Percentiles rank a stretch among this genome's conserved stretches.
Conservation (phyloP, 2,329 filamentous ascomycete genomes). For the Apiospora pterosperma region DNA sequence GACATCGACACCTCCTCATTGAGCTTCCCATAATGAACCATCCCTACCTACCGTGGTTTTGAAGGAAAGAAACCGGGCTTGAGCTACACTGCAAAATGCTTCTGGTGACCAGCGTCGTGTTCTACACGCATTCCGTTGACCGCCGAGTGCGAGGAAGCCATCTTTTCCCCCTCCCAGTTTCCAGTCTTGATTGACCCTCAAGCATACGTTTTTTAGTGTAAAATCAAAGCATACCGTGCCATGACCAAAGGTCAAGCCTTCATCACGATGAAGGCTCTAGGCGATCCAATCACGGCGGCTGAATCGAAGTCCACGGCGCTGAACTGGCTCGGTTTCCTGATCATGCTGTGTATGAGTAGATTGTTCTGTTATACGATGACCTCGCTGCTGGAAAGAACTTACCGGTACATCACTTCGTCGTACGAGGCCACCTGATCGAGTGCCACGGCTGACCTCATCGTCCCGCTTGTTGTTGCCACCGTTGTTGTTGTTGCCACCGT, state of each 20-base stretch:
- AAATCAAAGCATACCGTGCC: not conserved
- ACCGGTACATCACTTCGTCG: too few species aligned
- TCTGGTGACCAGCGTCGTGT: not conserved
- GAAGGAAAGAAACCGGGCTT: not conserved
- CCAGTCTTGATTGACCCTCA: not conserved
- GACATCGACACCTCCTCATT: too few species aligned
- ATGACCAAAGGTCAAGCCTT: not conserved
- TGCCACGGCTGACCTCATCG: not conserved
- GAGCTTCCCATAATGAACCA: not conserved
- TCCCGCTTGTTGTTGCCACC: slow-evolving; percentile 13
- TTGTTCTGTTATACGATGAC: too few species aligned
- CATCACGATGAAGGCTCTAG: not conserved
- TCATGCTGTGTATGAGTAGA: too few species aligned
- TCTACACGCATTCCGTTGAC: not conserved
- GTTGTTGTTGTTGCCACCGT: slow-evolving; percentile 11
- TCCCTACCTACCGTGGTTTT: not conserved
- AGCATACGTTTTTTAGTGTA: not conserved
- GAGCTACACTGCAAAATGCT: not conserved
- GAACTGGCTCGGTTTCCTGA: not conserved
- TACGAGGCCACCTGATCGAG: not conserved
- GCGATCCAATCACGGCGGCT: not conserved
- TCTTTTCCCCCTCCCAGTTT: not conserved
- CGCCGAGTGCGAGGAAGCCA: not conserved
- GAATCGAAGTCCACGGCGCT: not conserved
- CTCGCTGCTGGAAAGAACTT: too few species aligned